Percentiles rank a stretch among this genome's conserved stretches.
Conservation (phyloP, 768 basidiomycete species). For the Pisolithus orientalis region DNA sequence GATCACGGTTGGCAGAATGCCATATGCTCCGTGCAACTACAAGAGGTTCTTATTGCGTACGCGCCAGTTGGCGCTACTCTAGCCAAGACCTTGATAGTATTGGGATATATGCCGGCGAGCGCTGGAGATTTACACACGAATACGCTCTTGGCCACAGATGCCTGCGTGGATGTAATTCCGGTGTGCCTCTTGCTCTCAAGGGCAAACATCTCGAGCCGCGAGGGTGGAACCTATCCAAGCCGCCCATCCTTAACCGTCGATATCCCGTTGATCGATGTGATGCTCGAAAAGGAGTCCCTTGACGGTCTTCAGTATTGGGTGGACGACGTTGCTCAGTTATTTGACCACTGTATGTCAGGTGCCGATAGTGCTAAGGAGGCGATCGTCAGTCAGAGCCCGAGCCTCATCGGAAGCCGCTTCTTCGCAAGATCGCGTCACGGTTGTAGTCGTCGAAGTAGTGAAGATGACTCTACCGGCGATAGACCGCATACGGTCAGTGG, state of each 20-base stretch:
- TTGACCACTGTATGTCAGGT: slow-evolving; percentile 38
- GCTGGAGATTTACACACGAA: slow-evolving; percentile 11
- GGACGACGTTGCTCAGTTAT: slow-evolving; percentile 76
- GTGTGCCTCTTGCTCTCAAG: slow-evolving; percentile 18
- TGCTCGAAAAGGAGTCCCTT: slow-evolving; percentile 56
- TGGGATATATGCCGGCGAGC: slow-evolving; percentile 37
- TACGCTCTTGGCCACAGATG: slow-evolving; percentile 21
- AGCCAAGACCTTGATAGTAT: slow-evolving; percentile 43
- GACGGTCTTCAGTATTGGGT: slow-evolving; percentile 84
- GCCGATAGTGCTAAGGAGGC: slow-evolving; percentile 23
- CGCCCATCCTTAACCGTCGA: slow-evolving; percentile 21
- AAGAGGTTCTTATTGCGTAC: slow-evolving; percentile 45
- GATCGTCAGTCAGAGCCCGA: slow-evolving; percentile 46
- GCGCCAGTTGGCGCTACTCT: slow-evolving; percentile 32
- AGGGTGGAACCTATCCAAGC: neutral
- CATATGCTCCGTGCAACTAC: slow-evolving; percentile 36
- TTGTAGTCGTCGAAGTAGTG: slow-evolving; percentile 38
- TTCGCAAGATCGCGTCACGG: slow-evolving; percentile 41
- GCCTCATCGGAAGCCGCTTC: slow-evolving; percentile 76
- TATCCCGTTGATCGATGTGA: slow-evolving; percentile 59
- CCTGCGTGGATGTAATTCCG: slow-evolving; percentile 8
- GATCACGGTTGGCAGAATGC: slow-evolving; percentile 4
- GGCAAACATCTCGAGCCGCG: neutral
- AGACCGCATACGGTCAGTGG: slow-evolving; percentile 15
- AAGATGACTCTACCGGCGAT: slow-evolving; percentile 23